These are phyloP conservation scores for Celoporthe dispersa DNA, from an alignment of 2,329 filamentous ascomycete genomes.

Conservation along the genomic window DNA sequence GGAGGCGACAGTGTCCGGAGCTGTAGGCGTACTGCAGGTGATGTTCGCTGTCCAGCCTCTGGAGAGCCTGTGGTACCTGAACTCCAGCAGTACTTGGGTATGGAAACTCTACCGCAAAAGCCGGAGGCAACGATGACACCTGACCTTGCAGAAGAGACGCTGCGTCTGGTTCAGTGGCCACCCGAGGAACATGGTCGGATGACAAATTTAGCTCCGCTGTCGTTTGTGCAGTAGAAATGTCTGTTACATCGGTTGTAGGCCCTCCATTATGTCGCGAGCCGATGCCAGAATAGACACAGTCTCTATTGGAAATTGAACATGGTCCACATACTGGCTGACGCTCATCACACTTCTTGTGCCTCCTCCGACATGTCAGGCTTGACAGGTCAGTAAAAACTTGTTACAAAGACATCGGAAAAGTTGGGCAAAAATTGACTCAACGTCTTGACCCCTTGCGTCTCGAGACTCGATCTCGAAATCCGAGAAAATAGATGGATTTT, in stretches of 20 bases:
- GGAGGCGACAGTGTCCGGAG: constrained; percentile 35
- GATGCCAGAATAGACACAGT: constrained; percentile 13
- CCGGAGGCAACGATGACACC: neutral
- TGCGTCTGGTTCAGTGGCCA: neutral
- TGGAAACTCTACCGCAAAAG: neutral
- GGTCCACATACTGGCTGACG: constrained; percentile 38
- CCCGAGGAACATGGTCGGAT: neutral
- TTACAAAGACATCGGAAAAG: neutral
- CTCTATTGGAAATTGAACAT: constrained; percentile 16
- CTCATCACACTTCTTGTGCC: constrained; percentile 58
- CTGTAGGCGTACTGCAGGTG: constrained; percentile 32
- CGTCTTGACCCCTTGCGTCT: neutral
- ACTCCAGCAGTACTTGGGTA: neutral
- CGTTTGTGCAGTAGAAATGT: neutral
- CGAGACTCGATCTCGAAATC: neutral
- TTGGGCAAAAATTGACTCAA: neutral
- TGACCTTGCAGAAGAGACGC: neutral
- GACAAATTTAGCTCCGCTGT: too few relatives aligned
- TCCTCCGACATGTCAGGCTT: constrained; percentile 49
- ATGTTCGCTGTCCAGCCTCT: neutral
- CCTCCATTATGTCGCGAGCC: constrained; percentile 5
- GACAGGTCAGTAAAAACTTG: constrained; percentile 13
- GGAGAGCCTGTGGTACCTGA: neutral
- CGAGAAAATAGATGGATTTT: neutral
- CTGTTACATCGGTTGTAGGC: neutral